phyloP scores from a whole-genome alignment of 1,284 basidiomycete genomes.

The Tilletia horrida region DNA sequence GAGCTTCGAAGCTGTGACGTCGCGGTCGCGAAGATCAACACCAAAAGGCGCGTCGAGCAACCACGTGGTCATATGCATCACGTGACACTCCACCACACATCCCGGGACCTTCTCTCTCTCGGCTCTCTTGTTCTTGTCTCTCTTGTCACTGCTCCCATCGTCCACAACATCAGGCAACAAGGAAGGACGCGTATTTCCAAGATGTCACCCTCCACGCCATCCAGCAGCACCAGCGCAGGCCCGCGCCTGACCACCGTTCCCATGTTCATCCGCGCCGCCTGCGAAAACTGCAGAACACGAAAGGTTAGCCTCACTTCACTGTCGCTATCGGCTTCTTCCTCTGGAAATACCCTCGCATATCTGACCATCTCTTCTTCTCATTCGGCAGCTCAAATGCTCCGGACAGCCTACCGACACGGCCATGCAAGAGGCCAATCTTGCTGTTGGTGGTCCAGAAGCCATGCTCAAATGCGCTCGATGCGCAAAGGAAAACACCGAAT shows the following conservation, averaged over 20 bases:
- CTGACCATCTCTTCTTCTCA: neutral
- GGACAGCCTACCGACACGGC: slow-evolving; percentile 30
- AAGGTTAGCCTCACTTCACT: slow-evolving; percentile 20
- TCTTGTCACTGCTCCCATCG: no score
- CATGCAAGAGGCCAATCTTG: slow-evolving; percentile 18
- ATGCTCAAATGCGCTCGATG: slow-evolving; percentile 29
- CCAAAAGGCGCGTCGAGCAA: no score
- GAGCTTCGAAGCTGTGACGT: no score
- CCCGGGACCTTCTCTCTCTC: no score
- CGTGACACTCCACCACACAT: no score
- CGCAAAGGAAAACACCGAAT: slow-evolving; percentile 31
- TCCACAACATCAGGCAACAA: no score
- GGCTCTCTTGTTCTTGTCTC: no score
- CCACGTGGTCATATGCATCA: no score
- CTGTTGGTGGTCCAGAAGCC: slow-evolving; percentile 2
- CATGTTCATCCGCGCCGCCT: slow-evolving; percentile 35
- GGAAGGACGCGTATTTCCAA: neutral
- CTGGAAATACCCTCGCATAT: neutral
- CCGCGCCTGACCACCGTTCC: slow-evolving; percentile 15
- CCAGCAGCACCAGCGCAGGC: slow-evolving; percentile 4
- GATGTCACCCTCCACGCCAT: slow-evolving; percentile 14
- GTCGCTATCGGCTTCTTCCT: no score
- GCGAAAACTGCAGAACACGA: slow-evolving; percentile 42
- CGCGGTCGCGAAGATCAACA: no score
- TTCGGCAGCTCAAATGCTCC: slow-evolving; percentile 35